Conservation (phyloP, 805 yeast species). For the Sporopachydermia lactativora region DNA sequence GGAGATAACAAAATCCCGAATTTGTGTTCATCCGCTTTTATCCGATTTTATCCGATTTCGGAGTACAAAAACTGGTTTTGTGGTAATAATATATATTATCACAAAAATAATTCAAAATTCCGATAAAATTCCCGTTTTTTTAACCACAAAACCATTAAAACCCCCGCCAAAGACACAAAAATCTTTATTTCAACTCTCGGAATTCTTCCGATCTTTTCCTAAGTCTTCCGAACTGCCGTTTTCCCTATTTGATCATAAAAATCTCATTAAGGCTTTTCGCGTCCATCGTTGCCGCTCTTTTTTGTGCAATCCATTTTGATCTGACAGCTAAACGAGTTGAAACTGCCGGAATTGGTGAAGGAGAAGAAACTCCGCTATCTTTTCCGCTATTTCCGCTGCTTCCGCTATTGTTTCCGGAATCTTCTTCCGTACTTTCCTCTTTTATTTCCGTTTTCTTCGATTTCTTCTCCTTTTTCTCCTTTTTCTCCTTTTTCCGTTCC, state of each 20-base stretch:
- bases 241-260: conserved; percentile 58
- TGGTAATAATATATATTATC: too few relatives aligned
- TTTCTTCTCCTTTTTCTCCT: conserved; percentile 10
- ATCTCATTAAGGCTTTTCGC: conserved; percentile 82
- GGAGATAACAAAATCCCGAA: too few relatives aligned
- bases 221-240: too few relatives aligned
- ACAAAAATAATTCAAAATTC: not conserved
- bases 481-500: conserved; percentile 12
- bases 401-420: conserved; percentile 11
- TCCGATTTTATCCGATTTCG: too few relatives aligned
- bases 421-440: conserved; percentile 13
- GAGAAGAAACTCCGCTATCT: conserved; percentile 11
- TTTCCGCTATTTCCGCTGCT: conserved; percentile 6
- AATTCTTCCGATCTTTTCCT: too few relatives aligned
- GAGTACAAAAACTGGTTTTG: too few relatives aligned
- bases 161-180: too few relatives aligned
- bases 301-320: conserved; percentile 79
- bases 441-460: conserved; percentile 14
- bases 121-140: not conserved
- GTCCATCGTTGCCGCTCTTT: conserved; percentile 85
- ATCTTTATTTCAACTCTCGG: too few relatives aligned
- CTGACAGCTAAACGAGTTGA: conserved; percentile 59
- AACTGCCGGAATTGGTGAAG: conserved; percentile 19
- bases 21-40: too few relatives aligned
- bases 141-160: too few relatives aligned